Percentiles rank a stretch among this genome's conserved stretches.
These are phyloP conservation scores for Blastobotrys ciferrii DNA, from an alignment of 1,139 yeast species.

Conservation along the genomic window DNA sequence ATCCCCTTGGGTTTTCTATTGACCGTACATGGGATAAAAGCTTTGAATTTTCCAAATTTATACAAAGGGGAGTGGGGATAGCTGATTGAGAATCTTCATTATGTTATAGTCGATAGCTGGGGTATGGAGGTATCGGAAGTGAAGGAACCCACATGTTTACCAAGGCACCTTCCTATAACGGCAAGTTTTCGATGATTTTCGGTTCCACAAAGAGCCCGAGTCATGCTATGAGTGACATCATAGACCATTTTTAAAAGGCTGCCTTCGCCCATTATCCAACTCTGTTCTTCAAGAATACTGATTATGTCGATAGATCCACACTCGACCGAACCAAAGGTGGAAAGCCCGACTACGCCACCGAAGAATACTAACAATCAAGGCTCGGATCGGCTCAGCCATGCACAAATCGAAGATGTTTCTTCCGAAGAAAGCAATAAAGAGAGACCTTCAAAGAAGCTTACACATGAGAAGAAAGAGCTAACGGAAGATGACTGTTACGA, in stretches of 20 bases:
- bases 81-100: no score
- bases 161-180: not conserved
- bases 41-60: no score
- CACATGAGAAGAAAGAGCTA: slow-evolving; percentile 22
- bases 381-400: not conserved
- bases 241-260: not conserved
- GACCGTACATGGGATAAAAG: no score
- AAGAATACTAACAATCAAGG: not conserved
- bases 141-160: no score
- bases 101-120: no score
- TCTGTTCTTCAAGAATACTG: not conserved
- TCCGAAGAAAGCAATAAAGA: not conserved
- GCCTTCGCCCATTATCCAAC: not conserved
- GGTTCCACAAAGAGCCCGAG: not conserved
- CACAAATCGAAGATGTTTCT: not conserved
- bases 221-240: not conserved
- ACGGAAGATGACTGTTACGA: slow-evolving; percentile 40
- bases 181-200: not conserved
- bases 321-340: not conserved
- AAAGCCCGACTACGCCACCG: not conserved
- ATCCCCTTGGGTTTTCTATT: no score
- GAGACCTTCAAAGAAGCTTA: not conserved
- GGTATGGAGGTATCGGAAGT: no score
- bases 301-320: not conserved
- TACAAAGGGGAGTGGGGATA: no score